Evolutionary conservation across 495 filamentous ascomycete species (phyloP).

Genomic region (Amniculicola lignicola): DNA sequence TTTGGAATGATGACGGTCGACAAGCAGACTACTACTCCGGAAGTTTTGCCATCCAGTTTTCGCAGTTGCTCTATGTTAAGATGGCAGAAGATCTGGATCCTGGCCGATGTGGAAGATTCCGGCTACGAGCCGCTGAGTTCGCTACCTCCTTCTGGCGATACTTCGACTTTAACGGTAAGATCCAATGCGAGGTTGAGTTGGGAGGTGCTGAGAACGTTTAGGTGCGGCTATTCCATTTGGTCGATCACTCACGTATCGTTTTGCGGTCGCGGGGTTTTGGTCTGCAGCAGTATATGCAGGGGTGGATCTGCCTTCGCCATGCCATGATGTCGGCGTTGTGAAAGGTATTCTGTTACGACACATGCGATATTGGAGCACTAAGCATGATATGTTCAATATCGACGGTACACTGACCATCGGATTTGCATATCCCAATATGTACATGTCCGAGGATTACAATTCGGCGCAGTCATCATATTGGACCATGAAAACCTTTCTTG

Average conservation of each 20-base stretch:
- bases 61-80: slow-evolving; percentile 13
- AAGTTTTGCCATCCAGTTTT: slow-evolving; percentile 25
- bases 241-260: slow-evolving; percentile 20
- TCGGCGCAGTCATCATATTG: slow-evolving; percentile 23
- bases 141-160: slow-evolving; percentile 11
- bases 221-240: slow-evolving; percentile 20
- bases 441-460: slow-evolving; percentile 26
- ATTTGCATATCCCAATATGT: slow-evolving; percentile 22
- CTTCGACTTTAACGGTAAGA: slow-evolving; percentile 13
- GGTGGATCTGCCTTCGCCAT: not conserved
- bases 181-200: not conserved
- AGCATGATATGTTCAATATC: slow-evolving; percentile 20
- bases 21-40: slow-evolving; percentile 27
- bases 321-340: slow-evolving; percentile 7
- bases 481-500: slow-evolving; percentile 21
- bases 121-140: not conserved
- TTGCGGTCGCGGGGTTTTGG: slow-evolving; percentile 19
- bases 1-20: slow-evolving; percentile 16
- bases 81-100: slow-evolving; percentile 20
- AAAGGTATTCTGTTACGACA: slow-evolving; percentile 21
- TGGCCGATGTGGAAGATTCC: slow-evolving; percentile 5
- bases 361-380: slow-evolving; percentile 18
- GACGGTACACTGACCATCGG: slow-evolving; percentile 23
- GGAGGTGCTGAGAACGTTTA: not conserved
- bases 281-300: slow-evolving; percentile 13